These are phyloP conservation scores for Bolboschoenus planiculmis DNA, from an alignment of 176 grass and related monocot species.

Conservation along the genomic window DNA sequence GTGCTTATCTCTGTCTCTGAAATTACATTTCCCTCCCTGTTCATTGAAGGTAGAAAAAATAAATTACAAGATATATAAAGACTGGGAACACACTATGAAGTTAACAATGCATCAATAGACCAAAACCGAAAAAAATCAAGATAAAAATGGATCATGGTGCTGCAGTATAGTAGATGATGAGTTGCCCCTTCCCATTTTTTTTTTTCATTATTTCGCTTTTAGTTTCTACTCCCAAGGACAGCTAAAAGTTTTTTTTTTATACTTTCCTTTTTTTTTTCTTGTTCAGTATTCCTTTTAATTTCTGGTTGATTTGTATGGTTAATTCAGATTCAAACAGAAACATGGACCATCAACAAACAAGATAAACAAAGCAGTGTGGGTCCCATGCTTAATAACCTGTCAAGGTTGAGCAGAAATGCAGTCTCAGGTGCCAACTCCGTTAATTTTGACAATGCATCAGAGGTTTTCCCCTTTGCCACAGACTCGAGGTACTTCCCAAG, in stretches of 20 bases:
- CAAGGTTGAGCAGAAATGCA: slow-evolving; percentile 60
- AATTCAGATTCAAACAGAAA: not conserved
- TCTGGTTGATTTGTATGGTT: not conserved
- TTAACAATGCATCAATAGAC: not conserved
- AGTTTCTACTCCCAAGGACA: not conserved
- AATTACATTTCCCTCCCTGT: slow-evolving; percentile 68
- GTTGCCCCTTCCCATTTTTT: not conserved
- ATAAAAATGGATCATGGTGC: not conserved
- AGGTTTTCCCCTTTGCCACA: slow-evolving; percentile 87
- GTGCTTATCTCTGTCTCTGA: slow-evolving; percentile 83
- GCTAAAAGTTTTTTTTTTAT: not conserved
- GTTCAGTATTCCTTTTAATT: not conserved
- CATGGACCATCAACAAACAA: not conserved
- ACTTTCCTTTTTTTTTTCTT: not conserved
- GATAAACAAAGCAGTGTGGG: not conserved
- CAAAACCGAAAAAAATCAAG: not conserved
- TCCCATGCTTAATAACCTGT: not conserved
- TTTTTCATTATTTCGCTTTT: not conserved
- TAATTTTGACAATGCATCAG: slow-evolving; percentile 88
- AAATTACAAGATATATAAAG: not conserved
- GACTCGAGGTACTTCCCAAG: slow-evolving; percentile 95
- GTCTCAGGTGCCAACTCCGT: slow-evolving; percentile 96
- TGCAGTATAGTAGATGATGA: not conserved
- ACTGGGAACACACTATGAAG: not conserved
- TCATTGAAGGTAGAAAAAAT: not conserved